These are phyloP conservation scores for Fagopyrum homotropicum DNA, from an alignment of 148 eudicot genomes.

Conservation along the genomic window DNA sequence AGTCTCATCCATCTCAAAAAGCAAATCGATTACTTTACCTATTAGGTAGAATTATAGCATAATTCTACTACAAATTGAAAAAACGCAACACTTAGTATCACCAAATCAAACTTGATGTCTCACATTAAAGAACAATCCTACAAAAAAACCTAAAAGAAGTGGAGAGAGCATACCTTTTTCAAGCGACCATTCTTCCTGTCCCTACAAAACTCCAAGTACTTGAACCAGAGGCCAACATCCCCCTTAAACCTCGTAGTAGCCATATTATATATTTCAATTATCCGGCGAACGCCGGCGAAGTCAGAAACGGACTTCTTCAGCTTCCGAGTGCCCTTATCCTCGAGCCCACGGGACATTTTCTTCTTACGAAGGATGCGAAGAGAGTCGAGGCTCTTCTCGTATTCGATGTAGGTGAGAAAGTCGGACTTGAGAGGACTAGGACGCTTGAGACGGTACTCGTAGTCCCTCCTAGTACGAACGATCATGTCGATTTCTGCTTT, in stretches of 20 bases:
- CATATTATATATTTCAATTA: slow-evolving; percentile 53
- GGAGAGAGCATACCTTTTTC: slow-evolving; percentile 57
- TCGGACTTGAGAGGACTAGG: slow-evolving; percentile 71
- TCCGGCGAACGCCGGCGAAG: slow-evolving; percentile 46
- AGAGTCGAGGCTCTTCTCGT: slow-evolving; percentile 55
- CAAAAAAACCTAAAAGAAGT: neutral
- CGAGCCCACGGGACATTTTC: slow-evolving; percentile 18
- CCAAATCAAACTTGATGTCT: neutral
- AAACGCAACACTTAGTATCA: neutral
- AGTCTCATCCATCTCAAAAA: neutral
- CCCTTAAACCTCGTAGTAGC: slow-evolving; percentile 82
- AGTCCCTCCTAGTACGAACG: slow-evolving; percentile 62
- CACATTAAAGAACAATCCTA: neutral
- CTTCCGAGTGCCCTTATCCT: slow-evolving; percentile 28
- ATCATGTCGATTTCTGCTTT: slow-evolving; percentile 50
- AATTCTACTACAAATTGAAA: neutral
- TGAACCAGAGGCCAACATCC: slow-evolving; percentile 75
- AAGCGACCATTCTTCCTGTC: slow-evolving; percentile 52
- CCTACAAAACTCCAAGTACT: slow-evolving; percentile 74
- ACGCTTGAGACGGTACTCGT: slow-evolving; percentile 66
- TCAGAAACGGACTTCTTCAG: slow-evolving; percentile 50
- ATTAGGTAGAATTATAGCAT: neutral
- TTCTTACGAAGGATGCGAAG: slow-evolving; percentile 52
- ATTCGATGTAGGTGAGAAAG: slow-evolving; percentile 56
- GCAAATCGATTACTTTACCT: neutral